These are phyloP conservation scores for Microstegium vimineum DNA, from an alignment of 176 grass and related monocot species.

Conservation along the genomic window DNA sequence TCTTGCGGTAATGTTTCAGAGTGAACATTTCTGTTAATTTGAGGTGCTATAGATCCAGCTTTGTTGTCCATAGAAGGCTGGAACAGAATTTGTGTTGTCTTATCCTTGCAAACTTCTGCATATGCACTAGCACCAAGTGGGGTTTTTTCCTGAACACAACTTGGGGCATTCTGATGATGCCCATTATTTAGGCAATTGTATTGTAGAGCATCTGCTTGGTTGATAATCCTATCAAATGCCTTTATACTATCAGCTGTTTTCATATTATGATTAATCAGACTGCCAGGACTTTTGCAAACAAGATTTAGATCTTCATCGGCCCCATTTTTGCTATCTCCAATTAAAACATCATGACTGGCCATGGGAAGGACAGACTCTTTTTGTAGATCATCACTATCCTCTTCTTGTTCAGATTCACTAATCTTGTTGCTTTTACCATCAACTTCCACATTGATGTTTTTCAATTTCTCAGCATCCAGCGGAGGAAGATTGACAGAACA, in stretches of 20 bases:
- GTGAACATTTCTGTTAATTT: conserved; percentile 12
- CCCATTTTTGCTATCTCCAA: background rate
- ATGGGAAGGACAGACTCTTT: conserved; percentile 11
- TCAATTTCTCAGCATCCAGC: conserved; percentile 8
- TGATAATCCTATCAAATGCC: background rate
- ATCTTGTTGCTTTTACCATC: background rate
- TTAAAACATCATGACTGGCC: background rate
- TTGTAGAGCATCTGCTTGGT: conserved; percentile 21
- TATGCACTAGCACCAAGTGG: background rate
- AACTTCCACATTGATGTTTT: background rate
- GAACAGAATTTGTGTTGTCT: background rate
- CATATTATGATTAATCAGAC: conserved; percentile 1
- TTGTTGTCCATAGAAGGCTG: conserved; percentile 7
- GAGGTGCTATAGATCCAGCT: background rate
- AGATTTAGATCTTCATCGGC: conserved; percentile 28
- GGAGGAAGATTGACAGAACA: background rate
- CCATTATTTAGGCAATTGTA: background rate
- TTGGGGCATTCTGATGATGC: conserved; percentile 6
- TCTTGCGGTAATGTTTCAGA: conserved; percentile 12
- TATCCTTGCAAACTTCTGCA: conserved; percentile 1
- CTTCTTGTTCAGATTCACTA: conserved; percentile 27
- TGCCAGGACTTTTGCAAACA: background rate
- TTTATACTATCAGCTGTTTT: background rate
- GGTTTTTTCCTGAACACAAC: conserved; percentile 10
- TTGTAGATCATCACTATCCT: conserved; percentile 30